Percentiles rank a stretch among this genome's conserved stretches.
Evolutionary conservation across 2,329 filamentous ascomycete genomes (phyloP).

Genomic region (Fusarium sp.): DNA sequence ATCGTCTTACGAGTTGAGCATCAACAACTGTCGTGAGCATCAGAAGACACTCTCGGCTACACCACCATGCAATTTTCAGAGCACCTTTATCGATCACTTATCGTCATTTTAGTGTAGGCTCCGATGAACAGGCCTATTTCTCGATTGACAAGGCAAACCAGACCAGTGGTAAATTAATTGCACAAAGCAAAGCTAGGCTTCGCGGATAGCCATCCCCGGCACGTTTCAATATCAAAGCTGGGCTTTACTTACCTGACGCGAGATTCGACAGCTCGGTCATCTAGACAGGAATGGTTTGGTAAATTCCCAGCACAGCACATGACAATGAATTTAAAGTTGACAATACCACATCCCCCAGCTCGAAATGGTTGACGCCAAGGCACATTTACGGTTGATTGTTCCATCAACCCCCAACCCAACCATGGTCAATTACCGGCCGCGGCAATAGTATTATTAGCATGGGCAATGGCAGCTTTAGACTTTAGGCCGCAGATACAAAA

Average conservation of each 20-base stretch:
- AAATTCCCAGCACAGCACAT: slow-evolving; percentile 1
- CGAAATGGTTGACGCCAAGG: slow-evolving; percentile 2
- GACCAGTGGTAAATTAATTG: slow-evolving; percentile 5
- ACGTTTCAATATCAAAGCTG: slow-evolving; percentile 14
- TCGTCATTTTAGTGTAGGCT: neutral
- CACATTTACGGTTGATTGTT: slow-evolving; percentile 10
- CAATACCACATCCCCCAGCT: neutral
- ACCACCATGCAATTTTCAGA: slow-evolving; percentile 1
- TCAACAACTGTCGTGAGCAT: slow-evolving; percentile 1
- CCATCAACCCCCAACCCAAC: neutral
- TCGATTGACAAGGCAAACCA: slow-evolving; percentile 5
- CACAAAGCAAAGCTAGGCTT: neutral
- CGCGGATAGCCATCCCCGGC: neutral
- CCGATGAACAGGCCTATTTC: neutral
- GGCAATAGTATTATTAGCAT: neutral
- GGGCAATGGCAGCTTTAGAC: neutral
- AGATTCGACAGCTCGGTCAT: slow-evolving; percentile 1
- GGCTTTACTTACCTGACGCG: neutral
- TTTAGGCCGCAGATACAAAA: slow-evolving; percentile 17
- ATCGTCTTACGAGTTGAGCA: slow-evolving; percentile 14
- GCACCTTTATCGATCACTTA: neutral
- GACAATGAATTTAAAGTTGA: slow-evolving; percentile 16
- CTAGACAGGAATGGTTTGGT: neutral
- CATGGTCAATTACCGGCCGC: slow-evolving; percentile 31
- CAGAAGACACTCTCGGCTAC: slow-evolving; percentile 20